These are phyloP conservation scores for Amphibolis antarctica DNA, from an alignment of 106 monocot species.

Conservation along the genomic window DNA sequence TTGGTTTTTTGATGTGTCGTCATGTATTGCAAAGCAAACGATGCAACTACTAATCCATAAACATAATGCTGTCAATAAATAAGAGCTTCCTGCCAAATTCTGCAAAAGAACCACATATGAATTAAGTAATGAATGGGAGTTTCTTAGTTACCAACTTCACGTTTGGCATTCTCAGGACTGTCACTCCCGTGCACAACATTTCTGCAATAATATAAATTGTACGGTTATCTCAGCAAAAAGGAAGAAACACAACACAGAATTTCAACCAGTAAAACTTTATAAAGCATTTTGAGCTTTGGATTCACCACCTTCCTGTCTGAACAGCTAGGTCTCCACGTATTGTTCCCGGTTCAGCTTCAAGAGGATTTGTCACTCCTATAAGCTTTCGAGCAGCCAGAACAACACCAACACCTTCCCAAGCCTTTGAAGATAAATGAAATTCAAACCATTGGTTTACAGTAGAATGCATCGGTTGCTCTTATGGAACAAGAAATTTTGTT, in stretches of 20 bases:
- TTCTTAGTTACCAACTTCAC: constrained; percentile 57
- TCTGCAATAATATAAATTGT: constrained; percentile 29
- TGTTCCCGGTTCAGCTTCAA: constrained; percentile 96
- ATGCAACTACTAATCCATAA: too few species aligned
- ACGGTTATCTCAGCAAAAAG: background rate
- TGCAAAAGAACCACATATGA: too few species aligned
- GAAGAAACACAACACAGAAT: background rate
- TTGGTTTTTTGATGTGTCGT: too few species aligned
- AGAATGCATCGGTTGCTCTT: too few species aligned
- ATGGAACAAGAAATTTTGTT: too few species aligned
- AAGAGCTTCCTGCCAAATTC: too few species aligned
- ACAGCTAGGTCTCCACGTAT: constrained; percentile 92
- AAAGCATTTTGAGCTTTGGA: background rate
- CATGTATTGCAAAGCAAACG: too few species aligned
- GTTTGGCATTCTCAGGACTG: constrained; percentile 85
- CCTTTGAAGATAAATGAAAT: constrained; percentile 27
- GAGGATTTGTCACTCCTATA: constrained; percentile 95
- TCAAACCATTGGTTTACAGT: background rate
- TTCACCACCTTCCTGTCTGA: constrained; percentile 78
- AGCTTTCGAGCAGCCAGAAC: constrained; percentile 93
- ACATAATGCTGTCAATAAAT: too few species aligned
- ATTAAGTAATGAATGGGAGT: too few species aligned
- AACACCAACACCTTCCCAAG: constrained; percentile 96
- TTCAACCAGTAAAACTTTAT: background rate
- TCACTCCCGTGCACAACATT: constrained; percentile 99